phyloP scores from a whole-genome alignment of 108 stramenopile genomes.

The Stephanodiscus minutulus region DNA sequence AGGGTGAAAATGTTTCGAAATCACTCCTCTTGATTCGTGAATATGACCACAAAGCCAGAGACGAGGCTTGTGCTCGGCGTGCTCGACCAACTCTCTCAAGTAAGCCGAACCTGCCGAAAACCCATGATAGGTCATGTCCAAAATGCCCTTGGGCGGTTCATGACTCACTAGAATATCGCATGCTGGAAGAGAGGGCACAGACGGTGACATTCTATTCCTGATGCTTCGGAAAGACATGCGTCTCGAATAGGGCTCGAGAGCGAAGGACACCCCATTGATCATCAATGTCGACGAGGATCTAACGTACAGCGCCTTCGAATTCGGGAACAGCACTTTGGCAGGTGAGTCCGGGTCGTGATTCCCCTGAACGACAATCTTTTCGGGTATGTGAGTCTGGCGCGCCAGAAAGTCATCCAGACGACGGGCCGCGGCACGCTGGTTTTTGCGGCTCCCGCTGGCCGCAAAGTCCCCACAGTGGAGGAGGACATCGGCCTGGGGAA shows the following conservation, averaged over 20 bases:
- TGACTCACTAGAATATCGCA: constrained; percentile 75
- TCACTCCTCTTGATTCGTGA: constrained; percentile 69
- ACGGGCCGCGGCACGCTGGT: constrained; percentile 30
- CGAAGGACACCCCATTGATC: constrained; percentile 46
- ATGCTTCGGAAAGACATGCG: constrained; percentile 44
- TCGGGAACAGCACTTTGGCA: constrained; percentile 33
- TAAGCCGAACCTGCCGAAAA: constrained; percentile 57
- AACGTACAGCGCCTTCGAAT: constrained; percentile 61
- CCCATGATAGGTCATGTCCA: constrained; percentile 62
- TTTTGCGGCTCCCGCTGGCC: constrained; percentile 42
- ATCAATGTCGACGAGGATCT: constrained; percentile 47
- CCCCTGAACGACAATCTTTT: constrained; percentile 75
- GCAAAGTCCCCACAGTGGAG: constrained; percentile 82
- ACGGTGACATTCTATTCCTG: constrained; percentile 6
- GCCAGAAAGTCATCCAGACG: constrained; percentile 66
- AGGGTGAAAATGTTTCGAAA: constrained; percentile 22
- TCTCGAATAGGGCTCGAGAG: constrained; percentile 54
- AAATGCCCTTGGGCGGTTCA: constrained; percentile 62
- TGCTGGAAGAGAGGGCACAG: constrained; percentile 9
- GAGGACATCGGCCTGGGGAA: constrained; percentile 71
- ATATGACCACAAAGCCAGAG: constrained; percentile 81
- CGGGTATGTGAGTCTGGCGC: constrained; percentile 62
- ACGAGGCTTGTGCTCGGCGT: constrained; percentile 43
- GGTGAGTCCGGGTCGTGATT: constrained; percentile 78
- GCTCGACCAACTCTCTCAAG: constrained; percentile 52